These are phyloP conservation scores for Debaryomyces hansenii DNA, from an alignment of 805 yeast genomes.

Conservation along the genomic window DNA sequence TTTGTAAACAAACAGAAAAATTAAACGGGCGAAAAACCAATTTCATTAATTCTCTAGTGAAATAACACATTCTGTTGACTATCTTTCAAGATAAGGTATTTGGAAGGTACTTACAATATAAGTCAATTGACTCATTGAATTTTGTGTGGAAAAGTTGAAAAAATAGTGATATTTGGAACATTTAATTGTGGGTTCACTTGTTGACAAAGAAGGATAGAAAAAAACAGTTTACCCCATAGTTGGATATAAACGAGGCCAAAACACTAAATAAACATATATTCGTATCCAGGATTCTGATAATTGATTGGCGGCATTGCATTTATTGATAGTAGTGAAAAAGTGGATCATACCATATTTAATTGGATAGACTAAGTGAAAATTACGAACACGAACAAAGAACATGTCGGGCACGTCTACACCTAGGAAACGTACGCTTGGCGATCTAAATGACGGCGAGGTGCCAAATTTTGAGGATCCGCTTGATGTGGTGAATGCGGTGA, in stretches of 20 bases:
- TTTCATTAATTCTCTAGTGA: background rate
- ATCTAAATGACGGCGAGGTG: conserved; percentile 23
- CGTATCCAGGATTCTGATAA: no score
- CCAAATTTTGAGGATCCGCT: conserved; percentile 55
- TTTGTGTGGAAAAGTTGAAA: background rate
- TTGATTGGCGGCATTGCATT: background rate
- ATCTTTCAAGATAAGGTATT: background rate
- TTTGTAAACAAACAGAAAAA: conserved; percentile 19
- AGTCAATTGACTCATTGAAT: no score
- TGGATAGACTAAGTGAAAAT: background rate
- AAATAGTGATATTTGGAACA: background rate
- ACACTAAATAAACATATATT: no score
- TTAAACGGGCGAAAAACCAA: conserved; percentile 1
- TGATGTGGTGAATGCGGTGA: conserved; percentile 72
- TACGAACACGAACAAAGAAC: background rate
- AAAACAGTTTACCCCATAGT: background rate
- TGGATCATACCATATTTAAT: background rate
- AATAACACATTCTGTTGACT: background rate
- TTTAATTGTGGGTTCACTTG: background rate
- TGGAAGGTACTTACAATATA: background rate
- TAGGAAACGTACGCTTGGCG: conserved; percentile 24
- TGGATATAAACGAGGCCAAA: background rate
- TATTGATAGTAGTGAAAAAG: background rate
- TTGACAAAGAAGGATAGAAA: background rate
- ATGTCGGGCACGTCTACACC: conserved; percentile 32